Percentiles rank a stretch among this genome's conserved stretches.
Evolutionary conservation across 2,329 filamentous ascomycete species (phyloP).

Genomic region (Fusarium nygamai): DNA sequence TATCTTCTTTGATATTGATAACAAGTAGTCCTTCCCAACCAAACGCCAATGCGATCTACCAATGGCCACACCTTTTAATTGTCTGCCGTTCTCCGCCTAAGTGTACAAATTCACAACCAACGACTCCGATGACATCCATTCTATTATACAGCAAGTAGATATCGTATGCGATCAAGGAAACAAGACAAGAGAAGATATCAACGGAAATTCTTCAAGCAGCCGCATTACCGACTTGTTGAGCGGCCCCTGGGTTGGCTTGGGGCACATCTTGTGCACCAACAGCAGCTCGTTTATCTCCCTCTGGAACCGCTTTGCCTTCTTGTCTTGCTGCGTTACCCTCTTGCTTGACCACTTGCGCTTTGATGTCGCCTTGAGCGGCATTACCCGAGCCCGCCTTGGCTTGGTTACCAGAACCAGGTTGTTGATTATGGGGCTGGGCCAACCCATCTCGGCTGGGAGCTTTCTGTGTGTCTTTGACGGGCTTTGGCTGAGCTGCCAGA

Average conservation of each 20-base stretch:
- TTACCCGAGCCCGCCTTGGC: constrained; percentile 13
- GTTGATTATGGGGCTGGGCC: constrained; percentile 22
- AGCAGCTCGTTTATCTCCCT: constrained; percentile 14
- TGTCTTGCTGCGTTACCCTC: constrained; percentile 7
- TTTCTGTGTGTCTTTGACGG: constrained; percentile 23
- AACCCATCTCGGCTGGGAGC: constrained; percentile 25
- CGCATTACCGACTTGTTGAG: constrained; percentile 15
- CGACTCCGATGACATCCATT: constrained; percentile 26
- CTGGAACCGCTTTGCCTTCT: constrained; percentile 10
- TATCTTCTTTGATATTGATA: constrained; percentile 13
- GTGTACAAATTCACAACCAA: neutral
- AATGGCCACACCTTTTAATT: constrained; percentile 1
- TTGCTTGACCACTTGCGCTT: constrained; percentile 13
- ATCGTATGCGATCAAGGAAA: neutral
- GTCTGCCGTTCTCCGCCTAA: neutral
- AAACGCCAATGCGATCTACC: constrained; percentile 34
- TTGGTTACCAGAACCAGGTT: constrained; percentile 14
- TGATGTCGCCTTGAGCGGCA: constrained; percentile 15
- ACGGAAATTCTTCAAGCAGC: constrained; percentile 16
- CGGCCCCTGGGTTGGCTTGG: constrained; percentile 12
- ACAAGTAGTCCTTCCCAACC: constrained; percentile 27
- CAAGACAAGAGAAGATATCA: neutral
- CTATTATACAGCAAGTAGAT: constrained; percentile 32
- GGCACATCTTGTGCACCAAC: constrained; percentile 11
- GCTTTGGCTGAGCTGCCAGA: constrained; percentile 52